A percentile compares a stretch with the other conserved stretches of the same genome.
phyloP scores from a whole-genome alignment of 1,284 basidiomycete species.

The Anthracocystis setariae region DNA sequence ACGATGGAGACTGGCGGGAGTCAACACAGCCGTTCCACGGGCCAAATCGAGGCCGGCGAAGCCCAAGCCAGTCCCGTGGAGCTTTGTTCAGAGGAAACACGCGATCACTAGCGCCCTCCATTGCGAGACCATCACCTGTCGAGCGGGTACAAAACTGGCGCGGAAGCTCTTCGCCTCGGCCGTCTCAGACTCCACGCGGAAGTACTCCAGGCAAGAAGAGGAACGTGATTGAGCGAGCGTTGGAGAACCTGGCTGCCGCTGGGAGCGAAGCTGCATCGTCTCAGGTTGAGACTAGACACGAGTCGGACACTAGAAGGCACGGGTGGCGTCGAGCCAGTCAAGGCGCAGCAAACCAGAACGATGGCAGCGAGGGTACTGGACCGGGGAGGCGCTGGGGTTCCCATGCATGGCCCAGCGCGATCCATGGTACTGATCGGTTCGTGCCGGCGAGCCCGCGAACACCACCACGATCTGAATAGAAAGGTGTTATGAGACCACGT shows the following conservation, averaged over 20 bases:
- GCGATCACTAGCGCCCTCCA: slow-evolving; percentile 5
- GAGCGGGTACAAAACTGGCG: slow-evolving; percentile 1
- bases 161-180: slow-evolving; percentile 2
- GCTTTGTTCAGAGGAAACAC: slow-evolving; percentile 23
- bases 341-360: not conserved
- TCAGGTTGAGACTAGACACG: slow-evolving; percentile 1
- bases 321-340: slow-evolving; percentile 10
- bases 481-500: too few species aligned
- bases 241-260: slow-evolving; percentile 17
- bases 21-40: not conserved
- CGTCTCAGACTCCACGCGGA: not conserved
- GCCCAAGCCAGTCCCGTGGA: not conserved
- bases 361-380: not conserved
- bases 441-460: slow-evolving; percentile 10
- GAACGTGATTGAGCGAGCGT: slow-evolving; percentile 24
- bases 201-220: slow-evolving; percentile 11
- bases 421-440: slow-evolving; percentile 1
- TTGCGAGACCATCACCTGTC: slow-evolving; percentile 4
- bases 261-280: slow-evolving; percentile 10
- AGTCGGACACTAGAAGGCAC: slow-evolving; percentile 3
- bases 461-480: slow-evolving; percentile 14
- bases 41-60: not conserved
- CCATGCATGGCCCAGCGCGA: not conserved
- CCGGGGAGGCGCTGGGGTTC: not conserved
- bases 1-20: not conserved